phyloP scores from a whole-genome alignment of 257 asterid genomes.

The Nicotiana attenuata region DNA sequence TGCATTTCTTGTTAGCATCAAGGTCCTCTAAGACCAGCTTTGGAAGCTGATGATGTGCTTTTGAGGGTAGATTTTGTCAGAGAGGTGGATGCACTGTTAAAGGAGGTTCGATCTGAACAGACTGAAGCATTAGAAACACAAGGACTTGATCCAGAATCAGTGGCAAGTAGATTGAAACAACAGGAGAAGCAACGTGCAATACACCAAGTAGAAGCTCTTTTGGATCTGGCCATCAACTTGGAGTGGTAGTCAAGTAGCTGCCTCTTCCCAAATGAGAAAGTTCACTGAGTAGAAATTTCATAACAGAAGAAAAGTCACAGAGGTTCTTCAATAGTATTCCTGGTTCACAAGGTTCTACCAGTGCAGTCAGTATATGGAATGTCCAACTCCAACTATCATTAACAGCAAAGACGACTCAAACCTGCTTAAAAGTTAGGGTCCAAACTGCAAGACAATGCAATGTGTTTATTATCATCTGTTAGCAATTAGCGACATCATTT shows the following conservation, averaged over 20 bases:
- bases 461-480: not conserved
- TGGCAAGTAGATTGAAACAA: constrained; percentile 66
- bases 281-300: not conserved
- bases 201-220: constrained; percentile 61
- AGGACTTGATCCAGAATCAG: constrained; percentile 72
- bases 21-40: constrained; percentile 66
- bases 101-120: constrained; percentile 60
- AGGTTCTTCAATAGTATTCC: not conserved
- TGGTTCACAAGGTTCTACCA: not conserved
- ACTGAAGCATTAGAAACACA: constrained; percentile 30
- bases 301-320: not conserved
- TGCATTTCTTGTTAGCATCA: constrained; percentile 46
- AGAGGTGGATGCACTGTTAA: constrained; percentile 69
- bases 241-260: constrained; percentile 40
- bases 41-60: constrained; percentile 65
- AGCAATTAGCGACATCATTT: not conserved
- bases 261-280: not conserved
- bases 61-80: constrained; percentile 82
- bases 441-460: not conserved
- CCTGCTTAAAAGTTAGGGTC: not conserved
- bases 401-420: not conserved
- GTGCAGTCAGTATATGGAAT: not conserved
- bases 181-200: constrained; percentile 89
- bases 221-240: constrained; percentile 75
- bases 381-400: not conserved